Percentiles rank a stretch among this genome's conserved stretches.
phyloP scores from a whole-genome alignment of 768 basidiomycete species.

The Lentinula sp. region DNA sequence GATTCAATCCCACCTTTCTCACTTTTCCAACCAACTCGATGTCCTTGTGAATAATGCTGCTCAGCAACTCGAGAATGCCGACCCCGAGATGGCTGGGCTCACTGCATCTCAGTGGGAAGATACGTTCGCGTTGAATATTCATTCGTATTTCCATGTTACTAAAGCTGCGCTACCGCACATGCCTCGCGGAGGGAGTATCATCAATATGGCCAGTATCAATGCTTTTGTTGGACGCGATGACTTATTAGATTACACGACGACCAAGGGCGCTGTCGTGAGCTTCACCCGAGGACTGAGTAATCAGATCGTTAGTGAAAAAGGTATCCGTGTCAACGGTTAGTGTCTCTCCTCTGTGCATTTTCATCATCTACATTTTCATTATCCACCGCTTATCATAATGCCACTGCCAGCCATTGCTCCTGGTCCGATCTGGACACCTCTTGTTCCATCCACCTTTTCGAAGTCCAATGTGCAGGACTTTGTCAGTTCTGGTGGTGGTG shows the following conservation, averaged over 20 bases:
- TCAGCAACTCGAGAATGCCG: conserved; percentile 28
- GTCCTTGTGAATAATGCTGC: conserved; percentile 39
- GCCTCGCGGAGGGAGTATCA: conserved; percentile 28
- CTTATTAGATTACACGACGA: conserved; percentile 48
- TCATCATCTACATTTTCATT: too few relatives aligned
- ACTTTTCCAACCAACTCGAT: conserved; percentile 29
- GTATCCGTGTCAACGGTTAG: conserved; percentile 39
- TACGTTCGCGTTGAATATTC: conserved; percentile 30
- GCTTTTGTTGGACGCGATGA: conserved; percentile 32
- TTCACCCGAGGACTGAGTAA: conserved; percentile 44
- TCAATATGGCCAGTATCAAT: conserved; percentile 35
- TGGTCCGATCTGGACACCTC: conserved; percentile 44
- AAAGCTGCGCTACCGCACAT: conserved; percentile 42
- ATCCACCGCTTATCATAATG: not conserved
- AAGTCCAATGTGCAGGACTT: conserved; percentile 24
- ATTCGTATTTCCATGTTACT: conserved; percentile 40
- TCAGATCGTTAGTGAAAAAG: conserved; percentile 43
- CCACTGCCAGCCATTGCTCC: conserved; percentile 12
- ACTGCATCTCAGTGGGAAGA: conserved; percentile 36
- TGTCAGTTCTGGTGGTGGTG: conserved; percentile 14
- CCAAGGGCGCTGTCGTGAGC: conserved; percentile 46
- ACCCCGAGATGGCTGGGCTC: conserved; percentile 27
- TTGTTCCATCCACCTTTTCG: conserved; percentile 31
- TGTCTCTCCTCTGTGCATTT: not conserved
- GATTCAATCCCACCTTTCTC: conserved; percentile 28